A percentile compares a stretch with the other conserved stretches of the same genome.
Conservation (phyloP, 345 rosid species). For the Pugionium cornutum region DNA sequence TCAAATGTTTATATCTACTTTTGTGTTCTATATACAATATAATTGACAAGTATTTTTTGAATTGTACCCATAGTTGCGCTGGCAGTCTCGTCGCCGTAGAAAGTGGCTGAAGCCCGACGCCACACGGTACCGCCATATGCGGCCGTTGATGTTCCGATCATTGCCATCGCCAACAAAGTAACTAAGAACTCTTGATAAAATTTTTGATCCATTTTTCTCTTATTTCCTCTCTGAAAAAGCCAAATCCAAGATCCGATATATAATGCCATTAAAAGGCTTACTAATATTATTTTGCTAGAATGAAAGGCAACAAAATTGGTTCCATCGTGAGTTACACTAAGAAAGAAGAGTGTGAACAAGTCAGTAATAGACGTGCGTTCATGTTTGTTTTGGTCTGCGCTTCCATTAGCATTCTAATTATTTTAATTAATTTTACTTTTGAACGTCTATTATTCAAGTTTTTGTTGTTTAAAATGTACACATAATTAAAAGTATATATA, state of each 20-base stretch:
- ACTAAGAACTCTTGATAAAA: slow-evolving; percentile 31
- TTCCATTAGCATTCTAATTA: not conserved
- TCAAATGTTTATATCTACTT: too few relatives aligned
- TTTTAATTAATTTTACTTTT: not conserved
- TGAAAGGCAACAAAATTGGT: not conserved
- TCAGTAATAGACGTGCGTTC: slow-evolving; percentile 35
- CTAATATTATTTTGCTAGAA: not conserved
- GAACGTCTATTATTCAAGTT: not conserved
- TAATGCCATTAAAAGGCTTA: slow-evolving; percentile 7
- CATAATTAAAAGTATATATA: too few relatives aligned
- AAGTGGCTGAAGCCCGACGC: slow-evolving; percentile 64
- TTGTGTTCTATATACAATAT: too few relatives aligned
- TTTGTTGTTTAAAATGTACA: not conserved
- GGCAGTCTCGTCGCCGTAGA: slow-evolving; percentile 67
- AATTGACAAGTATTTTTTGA: slow-evolving; percentile 17
- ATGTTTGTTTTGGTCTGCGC: slow-evolving; percentile 33
- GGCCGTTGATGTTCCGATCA: slow-evolving; percentile 21
- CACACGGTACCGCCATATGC: slow-evolving; percentile 50
- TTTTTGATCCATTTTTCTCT: slow-evolving; percentile 25
- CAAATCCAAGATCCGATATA: slow-evolving; percentile 26
- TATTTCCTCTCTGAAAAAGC: slow-evolving; percentile 6
- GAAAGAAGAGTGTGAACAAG: slow-evolving; percentile 26
- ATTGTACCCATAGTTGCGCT: slow-evolving; percentile 63
- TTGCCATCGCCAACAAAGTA: slow-evolving; percentile 28
- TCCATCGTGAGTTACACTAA: slow-evolving; percentile 38